A percentile compares a stretch with the other conserved stretches of the same genome.
phyloP scores from a whole-genome alignment of 2,329 filamentous ascomycete species.

The Beauveria brongniartii region DNA sequence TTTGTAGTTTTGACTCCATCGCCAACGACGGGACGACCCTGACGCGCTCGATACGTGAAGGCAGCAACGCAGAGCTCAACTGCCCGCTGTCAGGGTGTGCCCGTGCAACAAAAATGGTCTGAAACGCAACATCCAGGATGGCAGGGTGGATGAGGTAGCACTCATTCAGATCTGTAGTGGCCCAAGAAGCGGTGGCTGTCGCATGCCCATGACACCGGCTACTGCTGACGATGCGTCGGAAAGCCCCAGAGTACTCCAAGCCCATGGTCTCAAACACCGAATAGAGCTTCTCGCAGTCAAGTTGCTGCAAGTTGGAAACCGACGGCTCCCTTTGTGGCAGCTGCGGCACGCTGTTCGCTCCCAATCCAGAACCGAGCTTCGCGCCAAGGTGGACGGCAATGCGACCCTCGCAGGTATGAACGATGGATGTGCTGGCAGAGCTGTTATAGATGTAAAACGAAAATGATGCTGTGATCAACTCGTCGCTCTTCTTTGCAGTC shows the following conservation, averaged over 20 bases:
- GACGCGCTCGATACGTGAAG: neutral
- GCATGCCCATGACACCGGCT: neutral
- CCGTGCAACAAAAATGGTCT: slow-evolving; percentile 13
- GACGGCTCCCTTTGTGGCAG: neutral
- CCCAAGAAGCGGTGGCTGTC: neutral
- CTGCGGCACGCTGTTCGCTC: neutral
- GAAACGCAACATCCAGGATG: slow-evolving; percentile 26
- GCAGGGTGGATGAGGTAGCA: slow-evolving; percentile 24
- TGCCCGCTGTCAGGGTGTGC: neutral
- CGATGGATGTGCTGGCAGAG: neutral
- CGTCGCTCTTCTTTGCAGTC: neutral
- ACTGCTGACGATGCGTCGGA: neutral
- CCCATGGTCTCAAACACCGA: slow-evolving; percentile 8
- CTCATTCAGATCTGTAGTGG: neutral
- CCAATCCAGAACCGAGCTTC: neutral
- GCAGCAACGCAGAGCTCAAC: neutral
- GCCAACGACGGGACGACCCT: neutral
- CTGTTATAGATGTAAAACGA: neutral
- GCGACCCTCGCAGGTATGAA: neutral
- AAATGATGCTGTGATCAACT: neutral
- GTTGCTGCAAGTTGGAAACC: neutral
- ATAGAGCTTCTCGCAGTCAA: slow-evolving; percentile 3
- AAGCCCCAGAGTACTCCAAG: neutral
- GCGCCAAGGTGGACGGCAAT: neutral
- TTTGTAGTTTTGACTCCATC: neutral